Percentiles rank a stretch among this genome's conserved stretches.
These are phyloP conservation scores for Cryphonectria japonica DNA, from an alignment of 2,329 filamentous ascomycete genomes.

Conservation along the genomic window DNA sequence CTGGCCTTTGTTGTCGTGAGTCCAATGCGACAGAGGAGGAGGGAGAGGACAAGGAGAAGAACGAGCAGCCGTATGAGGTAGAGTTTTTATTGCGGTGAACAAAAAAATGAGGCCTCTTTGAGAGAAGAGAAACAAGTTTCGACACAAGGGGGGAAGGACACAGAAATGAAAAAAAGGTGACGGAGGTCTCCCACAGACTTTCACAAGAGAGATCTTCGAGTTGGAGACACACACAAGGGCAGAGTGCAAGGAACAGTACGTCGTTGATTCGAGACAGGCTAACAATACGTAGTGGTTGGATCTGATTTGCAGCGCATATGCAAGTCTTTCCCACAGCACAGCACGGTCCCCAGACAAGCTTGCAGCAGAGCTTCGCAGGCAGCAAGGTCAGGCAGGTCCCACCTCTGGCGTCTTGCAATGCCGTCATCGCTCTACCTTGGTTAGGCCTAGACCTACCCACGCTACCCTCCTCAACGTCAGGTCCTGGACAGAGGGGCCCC, in stretches of 20 bases:
- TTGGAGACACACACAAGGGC: neutral
- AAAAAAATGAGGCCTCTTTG: neutral
- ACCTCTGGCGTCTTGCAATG: constrained; percentile 14
- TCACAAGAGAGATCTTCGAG: neutral
- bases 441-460: constrained; percentile 15
- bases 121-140: neutral
- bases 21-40: neutral
- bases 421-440: constrained; percentile 27
- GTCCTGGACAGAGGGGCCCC: neutral
- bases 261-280: neutral
- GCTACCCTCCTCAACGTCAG: neutral
- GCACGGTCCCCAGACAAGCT: neutral
- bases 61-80: neutral
- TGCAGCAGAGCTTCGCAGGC: neutral
- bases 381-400: neutral
- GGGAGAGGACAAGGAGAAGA: neutral
- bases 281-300: neutral
- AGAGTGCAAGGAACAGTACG: neutral
- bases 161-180: neutral
- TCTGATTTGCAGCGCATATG: constrained; percentile 3
- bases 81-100: neutral
- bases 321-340: neutral
- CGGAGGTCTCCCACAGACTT: neutral
- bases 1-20: neutral
- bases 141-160: neutral